Evolutionary conservation across 1,284 basidiomycete species (phyloP), one percentile per base, ranked within the genome.

Genomic region (Microbotryum saponariae): DNA sequence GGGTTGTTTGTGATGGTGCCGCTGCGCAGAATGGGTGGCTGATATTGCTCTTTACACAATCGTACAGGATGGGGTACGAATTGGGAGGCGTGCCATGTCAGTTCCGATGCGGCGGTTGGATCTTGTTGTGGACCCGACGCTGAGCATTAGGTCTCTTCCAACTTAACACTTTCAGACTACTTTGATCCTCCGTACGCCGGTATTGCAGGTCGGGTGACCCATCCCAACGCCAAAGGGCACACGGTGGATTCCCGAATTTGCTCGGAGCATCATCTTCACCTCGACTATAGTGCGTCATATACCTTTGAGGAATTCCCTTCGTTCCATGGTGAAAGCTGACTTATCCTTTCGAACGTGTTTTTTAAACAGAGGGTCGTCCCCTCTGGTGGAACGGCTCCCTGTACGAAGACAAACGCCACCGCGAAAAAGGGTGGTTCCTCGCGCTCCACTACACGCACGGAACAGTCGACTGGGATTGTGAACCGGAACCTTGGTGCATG

Each of bases 201-300:
- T 20, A 64, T 69, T 44, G 61, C 67, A 58, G 67, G 67, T 6
- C 63, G 65, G 25, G 48, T 69, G 31, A 69, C 67, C 1, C 67
- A 69, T 29, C 54, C 63, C 20, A 65, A 69, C 45, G 51, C 45
- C 1, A 59, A 54, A 44, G 52, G 59, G 16, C 63, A 65, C 56
- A 67, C 67, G 20, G 63, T 67, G 52, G 67, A 67, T 51, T 64
- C 67, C 21, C 63, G 66, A 48, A 69, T 69, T 50, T 66, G 66
- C 52, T 56, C 53, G 29, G 67, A 69, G 27, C 67, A 69, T 54
- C 47, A 67, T 21, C 63, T 69, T 49, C 67, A 69, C 47, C 59
- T 67, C 42, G 65, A 67, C 25, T 51, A 65, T 33, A 53, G 51
- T 50, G 21, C 51, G 47, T 51, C 16, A 42, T 16, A 42, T 6